Evolutionary conservation across 2,329 filamentous ascomycete species (phyloP).

Genomic region (Botrytis paeoniae): DNA sequence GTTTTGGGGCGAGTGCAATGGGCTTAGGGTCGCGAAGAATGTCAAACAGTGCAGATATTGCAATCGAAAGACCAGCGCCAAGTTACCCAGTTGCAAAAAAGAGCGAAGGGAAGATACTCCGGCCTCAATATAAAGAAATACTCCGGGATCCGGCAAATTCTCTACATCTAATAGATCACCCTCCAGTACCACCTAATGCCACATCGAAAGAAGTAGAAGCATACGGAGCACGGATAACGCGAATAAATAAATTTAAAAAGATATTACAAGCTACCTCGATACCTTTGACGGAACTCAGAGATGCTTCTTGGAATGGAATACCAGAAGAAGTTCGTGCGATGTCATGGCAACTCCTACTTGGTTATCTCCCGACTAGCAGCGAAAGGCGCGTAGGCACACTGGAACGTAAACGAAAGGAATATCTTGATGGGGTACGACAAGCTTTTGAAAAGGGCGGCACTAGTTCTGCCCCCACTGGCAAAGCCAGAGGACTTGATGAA

Average conservation of each 20-base stretch:
- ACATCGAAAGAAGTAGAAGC: slow-evolving; percentile 80
- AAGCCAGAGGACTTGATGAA: slow-evolving; percentile 75
- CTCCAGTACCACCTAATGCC: slow-evolving; percentile 68
- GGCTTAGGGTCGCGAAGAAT: slow-evolving; percentile 53
- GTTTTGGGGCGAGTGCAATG: slow-evolving; percentile 40
- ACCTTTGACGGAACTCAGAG: slow-evolving; percentile 75
- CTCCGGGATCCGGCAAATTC: slow-evolving; percentile 87
- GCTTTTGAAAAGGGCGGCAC: slow-evolving; percentile 65
- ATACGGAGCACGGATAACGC: slow-evolving; percentile 80
- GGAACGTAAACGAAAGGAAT: slow-evolving; percentile 94
- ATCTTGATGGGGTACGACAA: slow-evolving; percentile 83
- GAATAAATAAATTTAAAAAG: slow-evolving; percentile 98
- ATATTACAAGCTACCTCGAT: slow-evolving; percentile 91
- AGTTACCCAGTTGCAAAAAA: slow-evolving; percentile 87
- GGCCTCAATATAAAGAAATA: slow-evolving; percentile 97
- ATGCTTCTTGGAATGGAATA: slow-evolving; percentile 89
- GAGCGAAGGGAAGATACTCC: slow-evolving; percentile 88
- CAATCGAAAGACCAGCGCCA: slow-evolving; percentile 78
- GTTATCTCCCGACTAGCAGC: slow-evolving; percentile 94
- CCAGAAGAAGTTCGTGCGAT: slow-evolving; percentile 95
- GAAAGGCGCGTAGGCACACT: slow-evolving; percentile 86
- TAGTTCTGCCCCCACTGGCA: slow-evolving; percentile 43
- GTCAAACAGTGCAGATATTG: slow-evolving; percentile 89
- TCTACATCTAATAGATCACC: slow-evolving; percentile 88
- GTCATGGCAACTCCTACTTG: slow-evolving; percentile 96